Evolutionary conservation across 495 filamentous ascomycete genomes (phyloP).

Genomic region (Clohesyomyces aquaticus): DNA sequence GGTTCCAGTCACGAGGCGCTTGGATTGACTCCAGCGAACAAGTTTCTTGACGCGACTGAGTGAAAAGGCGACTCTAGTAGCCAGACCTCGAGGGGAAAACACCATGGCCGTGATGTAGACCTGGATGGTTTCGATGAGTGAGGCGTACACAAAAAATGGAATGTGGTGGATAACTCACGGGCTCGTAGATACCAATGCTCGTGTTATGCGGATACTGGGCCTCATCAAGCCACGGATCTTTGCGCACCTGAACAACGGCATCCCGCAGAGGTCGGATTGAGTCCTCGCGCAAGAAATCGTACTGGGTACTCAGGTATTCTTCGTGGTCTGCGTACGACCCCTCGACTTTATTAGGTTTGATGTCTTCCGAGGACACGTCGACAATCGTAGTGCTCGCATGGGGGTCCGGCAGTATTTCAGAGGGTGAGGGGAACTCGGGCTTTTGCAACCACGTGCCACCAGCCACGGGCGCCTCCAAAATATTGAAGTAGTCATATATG

Average conservation of each 20-base stretch:
- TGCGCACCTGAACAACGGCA: slow-evolving; percentile 44
- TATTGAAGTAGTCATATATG: slow-evolving; percentile 43
- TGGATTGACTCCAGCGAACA: slow-evolving; percentile 79
- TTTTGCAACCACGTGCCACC: slow-evolving; percentile 41
- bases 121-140: too few species aligned
- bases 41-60: slow-evolving; percentile 64
- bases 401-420: slow-evolving; percentile 38
- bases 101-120: slow-evolving; percentile 68
- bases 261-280: slow-evolving; percentile 50
- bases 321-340: slow-evolving; percentile 47
- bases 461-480: slow-evolving; percentile 17
- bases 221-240: slow-evolving; percentile 38
- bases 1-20: slow-evolving; percentile 68
- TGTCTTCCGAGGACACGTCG: slow-evolving; percentile 27
- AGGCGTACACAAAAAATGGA: too few species aligned
- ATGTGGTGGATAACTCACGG: slow-evolving; percentile 52
- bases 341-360: slow-evolving; percentile 46
- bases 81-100: slow-evolving; percentile 64
- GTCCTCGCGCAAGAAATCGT: slow-evolving; percentile 52
- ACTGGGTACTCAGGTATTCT: slow-evolving; percentile 46
- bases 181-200: slow-evolving; percentile 72
- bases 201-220: slow-evolving; percentile 44
- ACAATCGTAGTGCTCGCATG: slow-evolving; percentile 4
- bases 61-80: slow-evolving; percentile 72
- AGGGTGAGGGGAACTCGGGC: slow-evolving; percentile 42